Evolutionary conservation across 192 early-diverging fungal species (phyloP), one percentile per base, ranked within the genome.

Genomic region (Mycoemilia scoparia): DNA sequence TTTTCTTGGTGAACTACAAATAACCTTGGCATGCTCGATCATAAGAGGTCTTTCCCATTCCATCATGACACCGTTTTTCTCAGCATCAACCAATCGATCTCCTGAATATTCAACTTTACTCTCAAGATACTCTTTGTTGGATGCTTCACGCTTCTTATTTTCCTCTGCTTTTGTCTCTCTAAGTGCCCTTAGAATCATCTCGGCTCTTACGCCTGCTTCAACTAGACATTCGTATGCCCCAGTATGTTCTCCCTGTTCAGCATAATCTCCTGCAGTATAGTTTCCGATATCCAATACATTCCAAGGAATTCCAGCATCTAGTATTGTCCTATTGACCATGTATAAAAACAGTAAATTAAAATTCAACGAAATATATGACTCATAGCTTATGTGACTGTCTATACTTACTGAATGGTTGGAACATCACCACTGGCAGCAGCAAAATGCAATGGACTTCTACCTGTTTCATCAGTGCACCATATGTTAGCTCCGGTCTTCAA

Each of bases 61-160:
- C 92, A 97, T 97, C 89, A 93, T 93, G 2, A 97, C 89, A 29
- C 74, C 89, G 57, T 97, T 84, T 21, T 71, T 70, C 32, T 88
- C 78, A 4, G 62, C 71, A 44, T 96, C 92, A 39, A 93, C 43
- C 11, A 96, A 51, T 25, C 66, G 69, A 29, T 73, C 77, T 14
- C 81, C 84, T 21, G 77, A 73, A 44, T 84, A 97, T 27, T 69
- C 73, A 2, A 97, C 67, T 12, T 71, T 72, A 30, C 77, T 74
- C 16, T 63, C 45, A 19, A 97, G 59, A 45, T 83, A 97, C 13
- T 74, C 75, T 32, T 70, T 65, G 40, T 87, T 87, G 24, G 83
- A 62, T 0, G 70, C 69, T 18, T 67, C 54, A 13, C 43, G 32
- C 11, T 51, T n/a, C 3, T 46, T 39, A 7, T 60, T 32, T 29